Percentiles rank a stretch among this genome's conserved stretches.
Evolutionary conservation across 1,284 basidiomycete species (phyloP).

Genomic region (Sporisorium graminicola): DNA sequence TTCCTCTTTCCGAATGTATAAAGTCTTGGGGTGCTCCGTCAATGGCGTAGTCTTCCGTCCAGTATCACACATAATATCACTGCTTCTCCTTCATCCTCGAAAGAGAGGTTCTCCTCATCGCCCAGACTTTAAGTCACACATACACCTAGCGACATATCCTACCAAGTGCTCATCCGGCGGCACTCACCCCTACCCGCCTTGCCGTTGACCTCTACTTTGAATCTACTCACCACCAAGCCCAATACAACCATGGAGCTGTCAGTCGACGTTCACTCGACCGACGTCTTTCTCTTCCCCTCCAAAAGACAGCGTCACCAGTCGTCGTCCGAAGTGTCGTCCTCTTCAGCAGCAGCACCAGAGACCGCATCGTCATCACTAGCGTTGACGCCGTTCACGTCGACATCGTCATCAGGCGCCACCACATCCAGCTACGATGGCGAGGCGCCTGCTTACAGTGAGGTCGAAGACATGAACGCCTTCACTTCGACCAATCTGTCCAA

Average conservation of each 20-base stretch:
- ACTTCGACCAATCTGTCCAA: constrained; percentile 18
- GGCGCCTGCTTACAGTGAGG: constrained; percentile 25
- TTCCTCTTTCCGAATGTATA: background rate
- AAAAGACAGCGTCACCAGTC: constrained; percentile 23
- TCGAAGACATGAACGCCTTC: constrained; percentile 14
- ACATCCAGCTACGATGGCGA: constrained; percentile 5
- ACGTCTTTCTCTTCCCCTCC: constrained; percentile 40
- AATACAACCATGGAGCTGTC: constrained; percentile 27
- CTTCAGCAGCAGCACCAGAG: constrained; percentile 1
- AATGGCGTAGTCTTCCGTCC: background rate
- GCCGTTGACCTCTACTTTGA: background rate
- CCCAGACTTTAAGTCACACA: background rate
- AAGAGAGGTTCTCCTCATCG: background rate
- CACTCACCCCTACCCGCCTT: background rate
- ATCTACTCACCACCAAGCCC: background rate
- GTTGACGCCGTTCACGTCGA: constrained; percentile 2
- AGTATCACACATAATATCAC: background rate
- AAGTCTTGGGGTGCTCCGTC: background rate
- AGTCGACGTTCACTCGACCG: constrained; percentile 35
- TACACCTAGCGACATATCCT: background rate
- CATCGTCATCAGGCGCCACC: background rate
- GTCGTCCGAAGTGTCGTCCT: constrained; percentile 2
- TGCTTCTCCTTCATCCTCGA: background rate
- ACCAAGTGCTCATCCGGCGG: background rate
- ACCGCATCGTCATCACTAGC: background rate